Conservation (phyloP, 2,329 filamentous ascomycete species). For the Microcyclospora tardicrescens region DNA sequence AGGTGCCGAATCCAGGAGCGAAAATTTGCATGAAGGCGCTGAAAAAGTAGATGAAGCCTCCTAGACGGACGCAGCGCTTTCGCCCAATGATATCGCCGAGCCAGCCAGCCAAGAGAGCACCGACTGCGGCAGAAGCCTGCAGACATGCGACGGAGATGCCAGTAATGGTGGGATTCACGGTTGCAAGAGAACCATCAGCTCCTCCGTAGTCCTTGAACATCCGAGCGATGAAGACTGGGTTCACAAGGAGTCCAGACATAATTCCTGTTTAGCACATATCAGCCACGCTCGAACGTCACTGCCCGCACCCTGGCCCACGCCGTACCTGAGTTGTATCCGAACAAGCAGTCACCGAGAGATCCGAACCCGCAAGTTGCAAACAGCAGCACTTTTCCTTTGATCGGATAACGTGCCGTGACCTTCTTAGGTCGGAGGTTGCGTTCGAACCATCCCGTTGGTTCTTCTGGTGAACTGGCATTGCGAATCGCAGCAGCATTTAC, state of each 20-base stretch:
- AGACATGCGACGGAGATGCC: constrained; percentile 93
- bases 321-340: constrained; percentile 30
- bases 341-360: constrained; percentile 28
- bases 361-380: constrained; percentile 30
- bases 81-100: constrained; percentile 82
- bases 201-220: constrained; percentile 29
- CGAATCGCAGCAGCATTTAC: neutral
- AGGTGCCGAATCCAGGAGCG: constrained; percentile 67
- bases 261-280: constrained; percentile 22
- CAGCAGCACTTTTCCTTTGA: constrained; percentile 25
- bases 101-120: constrained; percentile 69
- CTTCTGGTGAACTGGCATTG: neutral
- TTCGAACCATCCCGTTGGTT: constrained; percentile 20
- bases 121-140: constrained; percentile 77
- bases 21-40: constrained; percentile 56
- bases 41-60: constrained; percentile 31
- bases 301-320: no score
- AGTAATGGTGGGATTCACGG: constrained; percentile 38
- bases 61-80: constrained; percentile 60
- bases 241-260: constrained; percentile 29
- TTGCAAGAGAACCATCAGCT: constrained; percentile 20
- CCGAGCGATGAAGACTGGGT: constrained; percentile 27
- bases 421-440: constrained; percentile 25
- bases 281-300: no score
- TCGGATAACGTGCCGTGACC: constrained; percentile 25